Base-by-base conservation (phyloP, 2,329 filamentous ascomycete genomes). In the Grosmannia serpens region DNA sequence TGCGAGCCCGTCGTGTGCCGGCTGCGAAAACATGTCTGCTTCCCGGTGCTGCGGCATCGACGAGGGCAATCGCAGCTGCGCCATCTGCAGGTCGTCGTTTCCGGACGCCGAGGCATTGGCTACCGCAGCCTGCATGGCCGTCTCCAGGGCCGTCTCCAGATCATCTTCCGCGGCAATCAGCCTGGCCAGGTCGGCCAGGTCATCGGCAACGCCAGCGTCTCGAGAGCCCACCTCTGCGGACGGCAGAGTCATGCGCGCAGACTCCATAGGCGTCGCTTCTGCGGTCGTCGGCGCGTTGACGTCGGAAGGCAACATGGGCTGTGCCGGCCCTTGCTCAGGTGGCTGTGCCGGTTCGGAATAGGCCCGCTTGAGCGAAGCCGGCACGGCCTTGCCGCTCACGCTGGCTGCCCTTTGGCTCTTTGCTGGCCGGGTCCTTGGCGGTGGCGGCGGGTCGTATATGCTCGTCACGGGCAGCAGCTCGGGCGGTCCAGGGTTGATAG, bases 381-480 rank as follows among this genome's bases (percentile, higher is more conserved):
- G 49, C 15, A 24, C 3, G 5, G 58, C 10, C n/a, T 49, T 59
- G 11, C 33, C 52, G n/a, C 20, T 51, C 38, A 47, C 53, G 31
- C 47, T 60, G 20, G 35, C 49, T 4, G 58, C 22, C 47, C 55
- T 53, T 11, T 60, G 59, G 8, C 11, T 41, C 49, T 61, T 62
- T 20, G 31, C 20, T 2, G 60, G 27, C 4, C 58, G 56, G 4
- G 55, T 24, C 38, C 62, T 64, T 13, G 55, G 58, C 31, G 47
- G 60, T 1, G 55, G 57, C 4, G 68, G 68, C 3, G 73, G 72
- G 53, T 73, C 74, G 62, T 75, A 77, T 9, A 76, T 67, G 49
- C 72, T 75, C 9, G 70, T 74, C 26, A 69, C 69, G 3, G 75
- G 75, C 8, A 77, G 61, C 24, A 76, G 64, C 57, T 76, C 73